Conservation (phyloP, 805 yeast genomes). For the Naumovozyma baii region DNA sequence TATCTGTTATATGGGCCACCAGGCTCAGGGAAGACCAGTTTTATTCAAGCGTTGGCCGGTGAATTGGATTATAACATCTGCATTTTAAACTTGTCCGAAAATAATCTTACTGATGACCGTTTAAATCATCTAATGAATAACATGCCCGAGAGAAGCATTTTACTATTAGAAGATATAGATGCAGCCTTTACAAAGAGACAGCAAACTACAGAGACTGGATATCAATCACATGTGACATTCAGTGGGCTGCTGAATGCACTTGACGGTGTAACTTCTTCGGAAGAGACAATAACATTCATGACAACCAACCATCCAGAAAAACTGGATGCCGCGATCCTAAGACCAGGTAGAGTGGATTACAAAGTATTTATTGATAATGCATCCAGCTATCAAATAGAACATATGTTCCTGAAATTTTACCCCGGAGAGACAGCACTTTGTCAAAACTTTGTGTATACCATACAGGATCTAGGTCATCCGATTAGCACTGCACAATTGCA, state of each 20-base stretch:
- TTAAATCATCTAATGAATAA: conserved; percentile 93
- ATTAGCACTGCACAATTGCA: conserved; percentile 92
- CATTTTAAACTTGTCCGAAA: conserved; percentile 81
- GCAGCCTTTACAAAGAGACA: conserved; percentile 85
- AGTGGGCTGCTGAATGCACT: conserved; percentile 88
- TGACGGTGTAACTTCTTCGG: conserved; percentile 97
- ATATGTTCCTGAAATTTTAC: conserved; percentile 86
- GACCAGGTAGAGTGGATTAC: conserved; percentile 92
- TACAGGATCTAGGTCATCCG: conserved; percentile 25
- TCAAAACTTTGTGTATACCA: conserved; percentile 29
- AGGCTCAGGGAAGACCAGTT: conserved; percentile 92
- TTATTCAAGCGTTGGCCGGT: conserved; percentile 94
- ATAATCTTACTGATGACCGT: conserved; percentile 87
- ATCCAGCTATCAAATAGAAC: conserved; percentile 62
- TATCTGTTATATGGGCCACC: conserved; percentile 94
- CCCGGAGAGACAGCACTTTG: conserved; percentile 50
- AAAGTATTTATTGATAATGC: conserved; percentile 81
- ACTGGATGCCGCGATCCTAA: conserved; percentile 81
- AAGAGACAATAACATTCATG: conserved; percentile 94
- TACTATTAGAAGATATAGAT: conserved; percentile 86
- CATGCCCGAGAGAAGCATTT: conserved; percentile 78
- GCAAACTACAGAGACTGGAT: conserved; percentile 70
- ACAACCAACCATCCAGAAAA: conserved; percentile 95
- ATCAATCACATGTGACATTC: conserved; percentile 81
- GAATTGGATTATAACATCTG: conserved; percentile 93